Conservation (phyloP, 441 rosid species). For the Populus hybrid region DNA sequence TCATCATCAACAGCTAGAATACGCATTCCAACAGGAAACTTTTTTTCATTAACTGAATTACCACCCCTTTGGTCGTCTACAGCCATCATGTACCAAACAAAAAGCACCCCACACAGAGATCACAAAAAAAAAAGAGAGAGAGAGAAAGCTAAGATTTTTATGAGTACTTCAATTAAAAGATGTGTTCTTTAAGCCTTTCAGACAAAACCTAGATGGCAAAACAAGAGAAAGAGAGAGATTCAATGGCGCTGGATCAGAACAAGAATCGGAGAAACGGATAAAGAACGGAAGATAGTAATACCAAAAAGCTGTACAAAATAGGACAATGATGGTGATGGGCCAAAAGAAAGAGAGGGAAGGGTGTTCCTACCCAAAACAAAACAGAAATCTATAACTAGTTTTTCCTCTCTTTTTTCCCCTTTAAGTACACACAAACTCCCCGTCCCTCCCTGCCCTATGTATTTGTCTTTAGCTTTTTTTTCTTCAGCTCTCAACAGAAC, state of each 20-base stretch:
- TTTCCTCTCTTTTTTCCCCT: not conserved
- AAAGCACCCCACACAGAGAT: constrained; percentile 17
- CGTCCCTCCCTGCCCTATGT: constrained; percentile 20
- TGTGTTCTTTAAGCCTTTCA: constrained; percentile 3
- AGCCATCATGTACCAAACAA: constrained; percentile 25
- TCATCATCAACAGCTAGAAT: constrained; percentile 94
- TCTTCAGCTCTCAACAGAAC: constrained; percentile 12
- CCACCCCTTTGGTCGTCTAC: constrained; percentile 31
- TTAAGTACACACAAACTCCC: not conserved
- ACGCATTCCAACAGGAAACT: constrained; percentile 77
- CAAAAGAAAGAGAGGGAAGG: constrained; percentile 9
- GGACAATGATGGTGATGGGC: constrained; percentile 42
- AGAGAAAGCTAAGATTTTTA: constrained; percentile 7
- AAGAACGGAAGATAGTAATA: not conserved
- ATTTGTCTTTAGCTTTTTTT: constrained; percentile 32
- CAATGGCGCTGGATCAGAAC: constrained; percentile 11
- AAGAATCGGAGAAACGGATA: constrained; percentile 12
- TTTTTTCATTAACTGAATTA: constrained; percentile 34
- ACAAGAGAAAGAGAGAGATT: constrained; percentile 9
- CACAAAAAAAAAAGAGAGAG: constrained; percentile 2
- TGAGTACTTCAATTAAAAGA: not conserved
- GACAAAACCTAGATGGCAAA: constrained; percentile 27
- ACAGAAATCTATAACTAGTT: constrained; percentile 24
- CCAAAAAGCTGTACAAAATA: constrained; percentile 8
- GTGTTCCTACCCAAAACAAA: constrained; percentile 21